Evolutionary conservation across 176 grass and related monocot genomes (phyloP), one percentile per base, ranked within the genome.

Genomic region (Carex myosuroides): DNA sequence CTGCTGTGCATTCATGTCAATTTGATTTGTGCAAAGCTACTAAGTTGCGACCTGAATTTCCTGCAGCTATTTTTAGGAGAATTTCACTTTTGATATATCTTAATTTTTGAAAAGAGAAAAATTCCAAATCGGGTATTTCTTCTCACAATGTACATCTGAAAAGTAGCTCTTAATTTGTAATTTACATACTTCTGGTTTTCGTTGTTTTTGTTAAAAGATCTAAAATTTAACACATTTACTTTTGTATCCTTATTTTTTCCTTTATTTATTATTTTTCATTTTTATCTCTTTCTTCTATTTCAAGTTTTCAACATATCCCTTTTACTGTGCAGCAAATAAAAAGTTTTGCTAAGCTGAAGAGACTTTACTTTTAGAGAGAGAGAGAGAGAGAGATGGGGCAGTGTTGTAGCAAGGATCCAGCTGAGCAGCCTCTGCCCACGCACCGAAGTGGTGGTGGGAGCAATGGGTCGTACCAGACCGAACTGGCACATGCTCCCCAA

Each of bases 381-480:
- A 73, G 8, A 48, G 22, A 53, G 11, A 77, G 72, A 78, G 66
- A 81, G 18, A 97, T 97, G 94, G 94, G 94, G 5, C 89, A 90
- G 72, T 93, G 94, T 77, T 97, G 91, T 75, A 83, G 86, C 60
- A 75, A 61, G 80, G 86, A 22, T 60, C 41, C 84, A 83, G 86
- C 85, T 60, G 91, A 88, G 60, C 85, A n/a, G 89, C 71, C 17
- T 75, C 71, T 80, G 18, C 92, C 84, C 13, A 84, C 85, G 39
- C 68, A 79, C 57, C 46, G 10, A 82, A 81, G 55, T 64, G 84
- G 74, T 29, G 32, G 42, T 46, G 90, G 91, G 69, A 90, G 88
- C 26, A 93, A 97, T 88, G 91, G 89, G 64, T 90, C 61, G 67
- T 81, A 81, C 79, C 79, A 24, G 14, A 64, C 89, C 74, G 82